Evolutionary conservation across 495 filamentous ascomycete species (phyloP).

Genomic region (Penicillium salamii): DNA sequence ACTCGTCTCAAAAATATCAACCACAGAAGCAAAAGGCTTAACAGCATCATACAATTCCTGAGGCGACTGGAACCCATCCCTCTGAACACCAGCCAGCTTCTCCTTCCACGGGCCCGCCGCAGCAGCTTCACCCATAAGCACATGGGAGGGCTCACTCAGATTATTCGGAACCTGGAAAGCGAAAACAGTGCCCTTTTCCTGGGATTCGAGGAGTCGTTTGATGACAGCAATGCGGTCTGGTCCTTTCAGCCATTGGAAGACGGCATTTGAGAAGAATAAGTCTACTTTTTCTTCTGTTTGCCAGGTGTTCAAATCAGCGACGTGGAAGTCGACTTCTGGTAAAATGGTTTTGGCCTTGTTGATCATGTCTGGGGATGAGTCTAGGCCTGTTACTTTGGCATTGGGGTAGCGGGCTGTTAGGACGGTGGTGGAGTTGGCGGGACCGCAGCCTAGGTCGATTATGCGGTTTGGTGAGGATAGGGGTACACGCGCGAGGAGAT

Average conservation of each 20-base stretch:
- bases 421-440: constrained; percentile 50
- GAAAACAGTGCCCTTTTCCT: constrained; percentile 44
- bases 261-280: constrained; percentile 54
- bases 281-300: constrained; percentile 29
- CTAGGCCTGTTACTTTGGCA: constrained; percentile 48
- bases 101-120: constrained; percentile 34
- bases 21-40: constrained; percentile 32
- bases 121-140: constrained; percentile 46
- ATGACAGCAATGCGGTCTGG: constrained; percentile 41
- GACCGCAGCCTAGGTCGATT: constrained; percentile 56
- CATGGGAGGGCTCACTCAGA: constrained; percentile 44
- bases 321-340: constrained; percentile 30
- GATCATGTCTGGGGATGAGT: constrained; percentile 54
- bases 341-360: constrained; percentile 36
- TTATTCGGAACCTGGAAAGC: constrained; percentile 57
- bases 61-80: constrained; percentile 46
- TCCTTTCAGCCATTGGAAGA: constrained; percentile 52
- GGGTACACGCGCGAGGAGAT: constrained; percentile 41
- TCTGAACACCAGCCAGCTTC: constrained; percentile 31
- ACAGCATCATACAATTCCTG: constrained; percentile 45
- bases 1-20: constrained; percentile 50
- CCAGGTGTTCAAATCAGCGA: constrained; percentile 40
- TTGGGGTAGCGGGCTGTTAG: constrained; percentile 43
- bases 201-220: constrained; percentile 33
- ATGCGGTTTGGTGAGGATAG: constrained; percentile 34